phyloP scores from a whole-genome alignment of 169 alveolate genomes.

The Plasmodium gallinaceum region DNA sequence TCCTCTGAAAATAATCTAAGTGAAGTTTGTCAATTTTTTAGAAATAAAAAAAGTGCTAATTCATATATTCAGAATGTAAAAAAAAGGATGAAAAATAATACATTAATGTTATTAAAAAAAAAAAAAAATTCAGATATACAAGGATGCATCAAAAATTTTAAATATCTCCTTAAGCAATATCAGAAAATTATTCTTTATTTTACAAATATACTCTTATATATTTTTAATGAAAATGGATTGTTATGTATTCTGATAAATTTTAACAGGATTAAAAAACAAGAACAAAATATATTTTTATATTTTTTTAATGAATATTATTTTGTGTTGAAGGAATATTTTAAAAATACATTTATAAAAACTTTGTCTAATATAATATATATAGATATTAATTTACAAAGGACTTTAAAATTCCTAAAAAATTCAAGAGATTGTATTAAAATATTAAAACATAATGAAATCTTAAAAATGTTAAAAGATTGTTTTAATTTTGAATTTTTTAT shows the following conservation, averaged over 20 bases:
- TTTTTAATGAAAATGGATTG: not conserved
- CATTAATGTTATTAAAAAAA: not conserved
- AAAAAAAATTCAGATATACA: conserved; percentile 1
- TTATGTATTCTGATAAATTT: not conserved
- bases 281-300: not conserved
- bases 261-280: not conserved
- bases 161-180: not conserved
- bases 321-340: not conserved
- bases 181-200: conserved; percentile 6
- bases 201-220: conserved; percentile 1
- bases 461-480: too few relatives aligned
- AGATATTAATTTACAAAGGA: not conserved
- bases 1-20: not conserved
- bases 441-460: not conserved
- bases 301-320: not conserved
- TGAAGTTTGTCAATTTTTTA: not conserved
- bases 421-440: not conserved
- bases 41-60: not conserved
- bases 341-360: not conserved
- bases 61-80: not conserved
- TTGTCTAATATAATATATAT: not conserved
- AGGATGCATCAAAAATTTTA: conserved; percentile 1
- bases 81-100: not conserved
- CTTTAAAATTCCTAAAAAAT: not conserved
- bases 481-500: too few relatives aligned